Percentiles rank a stretch among this genome's conserved stretches.
phyloP scores from a whole-genome alignment of 305 asterid species.

The Fraxinus platypoda region DNA sequence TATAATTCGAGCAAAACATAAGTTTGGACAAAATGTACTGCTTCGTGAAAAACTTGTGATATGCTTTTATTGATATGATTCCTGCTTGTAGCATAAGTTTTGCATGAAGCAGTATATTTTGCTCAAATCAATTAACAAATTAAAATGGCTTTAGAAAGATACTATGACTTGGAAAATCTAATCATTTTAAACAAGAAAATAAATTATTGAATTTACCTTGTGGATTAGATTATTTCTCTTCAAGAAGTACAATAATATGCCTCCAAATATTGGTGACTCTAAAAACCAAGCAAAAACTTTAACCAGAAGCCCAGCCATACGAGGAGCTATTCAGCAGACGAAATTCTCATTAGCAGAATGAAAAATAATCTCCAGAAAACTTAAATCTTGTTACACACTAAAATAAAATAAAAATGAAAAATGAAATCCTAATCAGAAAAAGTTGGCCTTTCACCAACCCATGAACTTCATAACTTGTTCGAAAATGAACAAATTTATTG shows the following conservation, averaged over 20 bases:
- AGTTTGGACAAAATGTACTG: not conserved
- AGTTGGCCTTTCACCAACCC: not conserved
- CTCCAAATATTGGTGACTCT: constrained; percentile 67
- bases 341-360: not conserved
- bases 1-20: not conserved
- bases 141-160: not conserved
- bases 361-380: not conserved
- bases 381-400: not conserved
- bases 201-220: constrained; percentile 42
- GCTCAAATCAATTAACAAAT: not conserved
- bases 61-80: not conserved
- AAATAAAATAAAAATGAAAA: not conserved
- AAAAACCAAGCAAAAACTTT: constrained; percentile 70
- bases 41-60: not conserved
- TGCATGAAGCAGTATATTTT: not conserved
- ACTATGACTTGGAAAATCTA: not conserved
- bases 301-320: constrained; percentile 86
- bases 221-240: constrained; percentile 77
- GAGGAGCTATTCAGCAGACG: constrained; percentile 60
- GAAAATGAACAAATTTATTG: not conserved
- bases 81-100: not conserved
- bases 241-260: constrained; percentile 51
- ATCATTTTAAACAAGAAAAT: not conserved
- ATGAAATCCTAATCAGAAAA: not conserved
- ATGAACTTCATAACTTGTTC: not conserved